A percentile compares a stretch with the other conserved stretches of the same genome.
These are phyloP conservation scores for Conidiobolus coronatus DNA, from an alignment of 371 early-diverging fungal species.

Conservation along the genomic window DNA sequence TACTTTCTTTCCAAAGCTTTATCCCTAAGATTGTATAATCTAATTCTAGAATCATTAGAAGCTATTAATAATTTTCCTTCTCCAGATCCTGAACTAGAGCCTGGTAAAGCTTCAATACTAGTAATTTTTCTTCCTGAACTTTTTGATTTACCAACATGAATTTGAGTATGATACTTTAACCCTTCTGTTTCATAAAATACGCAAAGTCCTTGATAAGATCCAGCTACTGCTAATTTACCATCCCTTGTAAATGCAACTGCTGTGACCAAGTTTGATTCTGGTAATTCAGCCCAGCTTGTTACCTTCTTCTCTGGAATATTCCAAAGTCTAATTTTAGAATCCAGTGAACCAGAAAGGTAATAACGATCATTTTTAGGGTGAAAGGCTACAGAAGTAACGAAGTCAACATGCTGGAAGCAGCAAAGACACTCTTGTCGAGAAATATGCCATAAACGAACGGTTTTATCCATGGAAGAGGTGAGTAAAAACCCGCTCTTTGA, in stretches of 20 bases:
- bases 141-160: constrained; percentile 17
- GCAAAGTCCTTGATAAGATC: constrained; percentile 51
- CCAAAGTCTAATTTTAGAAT: constrained; percentile 61
- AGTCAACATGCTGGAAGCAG: constrained; percentile 47
- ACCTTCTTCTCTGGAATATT: constrained; percentile 54
- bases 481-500: constrained; percentile 57
- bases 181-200: constrained; percentile 57
- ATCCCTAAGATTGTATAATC: constrained; percentile 48
- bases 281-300: constrained; percentile 43
- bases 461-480: constrained; percentile 63
- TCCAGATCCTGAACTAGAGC: constrained; percentile 16
- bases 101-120: constrained; percentile 34
- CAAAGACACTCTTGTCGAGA: constrained; percentile 43
- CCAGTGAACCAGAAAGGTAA: constrained; percentile 60
- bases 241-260: constrained; percentile 50
- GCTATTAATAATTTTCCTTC: constrained; percentile 32
- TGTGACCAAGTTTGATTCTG: constrained; percentile 37
- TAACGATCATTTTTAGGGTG: constrained; percentile 67
- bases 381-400: constrained; percentile 55
- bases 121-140: constrained; percentile 37
- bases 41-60: constrained; percentile 56
- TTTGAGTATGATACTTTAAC: constrained; percentile 53
- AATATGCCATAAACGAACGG: constrained; percentile 69
- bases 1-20: constrained; percentile 47
- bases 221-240: constrained; percentile 44